phyloP scores from a whole-genome alignment of 441 rosid genomes.

The Flueggea neowawraea region DNA sequence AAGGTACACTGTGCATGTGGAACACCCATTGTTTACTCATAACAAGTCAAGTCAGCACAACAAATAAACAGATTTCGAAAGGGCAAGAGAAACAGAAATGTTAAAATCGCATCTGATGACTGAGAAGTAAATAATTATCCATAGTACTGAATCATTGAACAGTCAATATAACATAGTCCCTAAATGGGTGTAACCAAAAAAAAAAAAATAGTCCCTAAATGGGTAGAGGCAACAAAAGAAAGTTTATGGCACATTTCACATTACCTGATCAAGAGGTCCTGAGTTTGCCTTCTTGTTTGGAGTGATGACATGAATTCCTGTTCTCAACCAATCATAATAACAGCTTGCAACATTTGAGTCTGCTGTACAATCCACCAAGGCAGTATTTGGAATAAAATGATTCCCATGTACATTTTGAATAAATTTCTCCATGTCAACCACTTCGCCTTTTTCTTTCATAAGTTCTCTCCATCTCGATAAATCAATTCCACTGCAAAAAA shows the following conservation, averaged over 20 bases:
- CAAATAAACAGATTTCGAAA: too few relatives aligned
- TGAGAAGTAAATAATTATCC: too few relatives aligned
- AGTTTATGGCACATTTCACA: neutral
- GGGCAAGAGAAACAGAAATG: too few relatives aligned
- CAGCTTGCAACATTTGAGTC: slow-evolving; percentile 65
- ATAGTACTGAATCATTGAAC: neutral
- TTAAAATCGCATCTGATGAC: neutral
- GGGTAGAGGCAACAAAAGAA: neutral
- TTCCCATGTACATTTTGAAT: slow-evolving; percentile 73
- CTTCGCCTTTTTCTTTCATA: slow-evolving; percentile 55
- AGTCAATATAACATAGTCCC: neutral
- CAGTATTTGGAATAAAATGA: slow-evolving; percentile 87
- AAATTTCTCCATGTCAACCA: slow-evolving; percentile 70
- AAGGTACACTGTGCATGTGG: too few relatives aligned
- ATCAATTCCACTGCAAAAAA: slow-evolving; percentile 65
- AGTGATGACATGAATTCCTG: slow-evolving; percentile 89
- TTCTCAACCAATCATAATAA: slow-evolving; percentile 77
- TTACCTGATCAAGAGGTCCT: slow-evolving; percentile 89
- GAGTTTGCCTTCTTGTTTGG: slow-evolving; percentile 96
- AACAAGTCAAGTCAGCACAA: neutral
- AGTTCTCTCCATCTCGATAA: slow-evolving; percentile 79
- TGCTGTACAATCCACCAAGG: slow-evolving; percentile 90
- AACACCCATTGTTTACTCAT: neutral
- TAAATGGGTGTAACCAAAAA: neutral
- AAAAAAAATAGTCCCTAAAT: neutral